Percentiles rank a stretch among this genome's conserved stretches.
phyloP scores from a whole-genome alignment of 2,329 filamentous ascomycete species.

The Grosmannia clavigera region DNA sequence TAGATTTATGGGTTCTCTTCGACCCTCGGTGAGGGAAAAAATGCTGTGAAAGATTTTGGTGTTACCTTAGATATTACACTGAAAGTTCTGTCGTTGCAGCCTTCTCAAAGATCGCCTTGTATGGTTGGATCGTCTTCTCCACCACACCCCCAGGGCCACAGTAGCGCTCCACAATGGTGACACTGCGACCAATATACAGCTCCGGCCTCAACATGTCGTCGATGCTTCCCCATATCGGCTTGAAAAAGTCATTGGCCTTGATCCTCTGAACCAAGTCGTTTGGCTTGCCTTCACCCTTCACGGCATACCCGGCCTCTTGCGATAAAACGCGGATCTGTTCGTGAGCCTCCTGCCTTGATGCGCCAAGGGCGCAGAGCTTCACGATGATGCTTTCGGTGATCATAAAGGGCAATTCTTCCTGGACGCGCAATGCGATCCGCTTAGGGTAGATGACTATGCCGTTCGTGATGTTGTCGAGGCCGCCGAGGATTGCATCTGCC shows the following conservation, averaged over 20 bases:
- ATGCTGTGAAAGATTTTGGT: too few relatives aligned
- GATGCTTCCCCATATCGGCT: slow-evolving; percentile 51
- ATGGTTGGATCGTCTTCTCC: background rate
- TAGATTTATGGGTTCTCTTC: too few relatives aligned
- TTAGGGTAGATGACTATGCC: slow-evolving; percentile 67
- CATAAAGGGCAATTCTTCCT: slow-evolving; percentile 65
- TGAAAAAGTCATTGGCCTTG: slow-evolving; percentile 59
- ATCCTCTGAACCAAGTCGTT: slow-evolving; percentile 79
- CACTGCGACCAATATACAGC: slow-evolving; percentile 26
- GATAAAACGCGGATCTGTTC: slow-evolving; percentile 75
- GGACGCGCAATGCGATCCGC: slow-evolving; percentile 53
- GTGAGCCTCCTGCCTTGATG: slow-evolving; percentile 68
- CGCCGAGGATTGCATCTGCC: slow-evolving; percentile 50
- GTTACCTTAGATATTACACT: background rate
- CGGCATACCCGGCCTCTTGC: slow-evolving; percentile 55
- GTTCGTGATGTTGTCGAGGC: slow-evolving; percentile 51
- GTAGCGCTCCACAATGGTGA: slow-evolving; percentile 29
- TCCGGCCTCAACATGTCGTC: slow-evolving; percentile 9
- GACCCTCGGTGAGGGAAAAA: too few relatives aligned
- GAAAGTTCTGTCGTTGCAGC: background rate
- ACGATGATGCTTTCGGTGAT: slow-evolving; percentile 68
- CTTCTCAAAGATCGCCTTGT: slow-evolving; percentile 1
- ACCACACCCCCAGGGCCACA: background rate
- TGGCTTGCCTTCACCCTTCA: slow-evolving; percentile 36
- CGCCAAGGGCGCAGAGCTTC: slow-evolving; percentile 58